Base-by-base conservation (phyloP, 176 grass and related monocot species). In the Rhynchospora tenuis region DNA sequence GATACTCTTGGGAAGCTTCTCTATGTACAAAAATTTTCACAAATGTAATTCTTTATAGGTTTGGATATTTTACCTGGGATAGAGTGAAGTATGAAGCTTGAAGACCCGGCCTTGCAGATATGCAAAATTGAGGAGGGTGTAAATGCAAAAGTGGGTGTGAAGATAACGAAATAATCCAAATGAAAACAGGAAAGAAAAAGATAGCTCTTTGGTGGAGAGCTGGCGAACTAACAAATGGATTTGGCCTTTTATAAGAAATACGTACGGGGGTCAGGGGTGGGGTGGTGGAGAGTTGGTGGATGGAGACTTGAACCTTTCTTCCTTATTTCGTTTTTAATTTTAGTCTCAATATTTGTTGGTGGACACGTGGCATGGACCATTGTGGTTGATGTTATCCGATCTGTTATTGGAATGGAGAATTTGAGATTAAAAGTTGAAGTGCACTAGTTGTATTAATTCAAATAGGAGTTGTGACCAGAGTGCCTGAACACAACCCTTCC, bases 251-350 rank as follows among this genome's bases (percentile, higher is more conserved):
- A 75, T 75, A 75, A 17, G 72, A 24, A 28, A 28, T 11, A 50
- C 31, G 31, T 33, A 33, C 5, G 14, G 26, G 9, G 9, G 63
- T 5, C 0, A 73, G 42, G n/a, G 22, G 71, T 71, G 12, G 44
- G 72, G 23, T 54, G 72, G 72, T 75, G 72, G 48, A 54, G 72
- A 75, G 72, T 75, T 75, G 72, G 72, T 75, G 72, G 24, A 75
- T 27, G 24, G 72, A 54, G 72, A 54, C 23, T 28, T 54, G 7
- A 6, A 28, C 1, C 58, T 22, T 58, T 16, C 0, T 29, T 31
- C 6, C 2, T 7, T 6, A 31, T 66, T 22, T 66, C 15, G 0
- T 31, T 19, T 42, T 42, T 67, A 67, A 57, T 19, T 1, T 71
- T 44, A 26, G 70, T 48, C 70, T 73, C 70, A 4, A 12, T 64